Evolutionary conservation across 2,329 filamentous ascomycete species (phyloP).

Genomic region (Myotisia sp.): DNA sequence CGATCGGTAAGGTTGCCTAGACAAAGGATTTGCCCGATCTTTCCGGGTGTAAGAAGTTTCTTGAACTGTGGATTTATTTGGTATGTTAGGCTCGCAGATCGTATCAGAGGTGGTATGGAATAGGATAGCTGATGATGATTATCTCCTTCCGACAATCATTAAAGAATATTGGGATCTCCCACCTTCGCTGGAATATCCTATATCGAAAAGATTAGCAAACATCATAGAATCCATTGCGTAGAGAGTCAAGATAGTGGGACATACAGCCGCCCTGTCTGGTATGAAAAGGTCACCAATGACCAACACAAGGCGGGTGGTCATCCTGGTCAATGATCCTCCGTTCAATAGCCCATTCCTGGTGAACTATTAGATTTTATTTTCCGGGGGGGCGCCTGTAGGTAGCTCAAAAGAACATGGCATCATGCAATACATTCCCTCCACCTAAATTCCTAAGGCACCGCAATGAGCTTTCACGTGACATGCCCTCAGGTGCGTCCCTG

Average conservation of each 20-base stretch:
- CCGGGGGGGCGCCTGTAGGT: no score
- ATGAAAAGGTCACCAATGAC: slow-evolving; percentile 91
- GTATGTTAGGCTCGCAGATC: no score
- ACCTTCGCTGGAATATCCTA: slow-evolving; percentile 79
- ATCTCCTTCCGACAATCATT: no score
- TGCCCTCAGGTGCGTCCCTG: no score
- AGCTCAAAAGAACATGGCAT: no score
- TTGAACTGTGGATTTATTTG: slow-evolving; percentile 52
- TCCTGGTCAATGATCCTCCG: slow-evolving; percentile 19
- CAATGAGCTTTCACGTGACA: no score
- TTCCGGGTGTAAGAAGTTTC: slow-evolving; percentile 68
- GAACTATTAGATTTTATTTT: no score
- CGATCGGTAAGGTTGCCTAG: slow-evolving; percentile 69
- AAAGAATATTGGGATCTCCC: not conserved
- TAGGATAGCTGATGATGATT: no score
- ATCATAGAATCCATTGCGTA: no score
- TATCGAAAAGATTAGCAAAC: not conserved
- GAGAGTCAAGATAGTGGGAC: slow-evolving; percentile 14
- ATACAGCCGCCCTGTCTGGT: slow-evolving; percentile 70
- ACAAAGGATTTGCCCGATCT: slow-evolving; percentile 69
- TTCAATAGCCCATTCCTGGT: slow-evolving; percentile 7
- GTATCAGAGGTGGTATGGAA: slow-evolving; percentile 3
- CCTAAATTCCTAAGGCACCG: no score
- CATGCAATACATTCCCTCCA: no score
- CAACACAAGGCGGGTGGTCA: slow-evolving; percentile 78